Evolutionary conservation across 768 basidiomycete genomes (phyloP), one percentile per base, ranked within the genome.

Genomic region (Astraeus odoratus): DNA sequence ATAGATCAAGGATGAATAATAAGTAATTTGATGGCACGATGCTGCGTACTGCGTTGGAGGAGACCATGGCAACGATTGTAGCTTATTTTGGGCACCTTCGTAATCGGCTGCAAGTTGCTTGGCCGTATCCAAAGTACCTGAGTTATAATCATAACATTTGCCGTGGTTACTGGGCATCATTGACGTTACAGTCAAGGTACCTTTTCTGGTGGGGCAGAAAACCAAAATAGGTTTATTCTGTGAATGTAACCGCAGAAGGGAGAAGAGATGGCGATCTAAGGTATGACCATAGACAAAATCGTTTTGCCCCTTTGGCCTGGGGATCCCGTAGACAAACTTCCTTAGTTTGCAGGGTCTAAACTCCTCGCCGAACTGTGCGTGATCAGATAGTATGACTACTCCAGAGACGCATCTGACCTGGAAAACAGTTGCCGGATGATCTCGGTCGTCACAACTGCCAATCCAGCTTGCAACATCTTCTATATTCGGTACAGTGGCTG

Each of bases 401-500:
- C 8, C 22, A 9, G 2, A 20, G 18, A 31, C 33, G 8, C 27
- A 23, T 38, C 51, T n/a, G 41, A 86, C 93, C 71, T 85, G 76
- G 54, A 83, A 86, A 19, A 86, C 74, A 41, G 65, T 69, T 1
- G 90, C 91, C 22, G 76, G 68, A 19, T 35, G 51, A 27, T 67
- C 56, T 4, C 41, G 51, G 22, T 57, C 48, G 24, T 57, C 57
- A 45, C 57, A 50, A 40, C 67, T 72, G 34, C 84, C 82, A 37
- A 98, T 81, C 95, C 95, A 99, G 43, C 67, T 63, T 2, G 92
- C 91, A 24, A 99, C 80, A 51, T 99, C 95, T 22, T 79, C 70
- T 41, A 93, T 85, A 54, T 99, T 98, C 0, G 95, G 95, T 10
- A 91, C 86, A 0, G 95, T 97, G 5, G 95, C 95, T 0, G 92